A percentile compares a stretch with the other conserved stretches of the same genome.
phyloP scores from a whole-genome alignment of 768 basidiomycete genomes.

The Lyophyllum atratum region DNA sequence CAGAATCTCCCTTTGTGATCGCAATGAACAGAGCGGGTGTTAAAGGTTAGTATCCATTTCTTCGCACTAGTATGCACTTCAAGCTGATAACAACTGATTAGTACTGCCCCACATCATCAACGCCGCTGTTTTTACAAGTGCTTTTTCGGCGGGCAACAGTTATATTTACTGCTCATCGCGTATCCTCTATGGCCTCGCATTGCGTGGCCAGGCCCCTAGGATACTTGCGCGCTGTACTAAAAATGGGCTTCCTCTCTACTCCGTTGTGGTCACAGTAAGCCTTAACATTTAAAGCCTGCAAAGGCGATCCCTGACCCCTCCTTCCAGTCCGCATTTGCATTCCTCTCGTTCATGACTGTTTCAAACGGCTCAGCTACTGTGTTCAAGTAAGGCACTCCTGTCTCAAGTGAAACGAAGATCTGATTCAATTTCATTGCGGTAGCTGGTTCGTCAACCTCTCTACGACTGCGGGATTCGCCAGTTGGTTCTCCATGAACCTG shows the following conservation, averaged over 20 bases:
- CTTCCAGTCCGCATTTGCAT: conserved; percentile 40
- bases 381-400: conserved; percentile 44
- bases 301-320: neutral
- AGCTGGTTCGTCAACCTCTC: conserved; percentile 74
- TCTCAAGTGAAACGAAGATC: neutral
- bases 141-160: conserved; percentile 73
- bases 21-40: conserved; percentile 75
- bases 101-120: conserved; percentile 73
- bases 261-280: conserved; percentile 38
- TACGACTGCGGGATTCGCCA: conserved; percentile 67
- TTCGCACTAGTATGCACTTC: neutral
- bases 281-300: neutral
- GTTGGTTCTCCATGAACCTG: conserved; percentile 68
- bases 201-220: conserved; percentile 51
- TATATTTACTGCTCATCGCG: conserved; percentile 58
- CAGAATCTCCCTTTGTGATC: conserved; percentile 83
- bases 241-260: conserved; percentile 46
- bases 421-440: conserved; percentile 5
- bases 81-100: conserved; percentile 19
- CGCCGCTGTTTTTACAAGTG: conserved; percentile 67
- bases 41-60: conserved; percentile 40
- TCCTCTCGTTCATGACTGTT: conserved; percentile 68
- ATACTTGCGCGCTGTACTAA: conserved; percentile 46
- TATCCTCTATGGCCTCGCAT: conserved; percentile 53
- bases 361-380: conserved; percentile 55